Evolutionary conservation across 2,329 filamentous ascomycete species (phyloP), one percentile per base, ranked within the genome.

Genomic region (Shiraia sp.): DNA sequence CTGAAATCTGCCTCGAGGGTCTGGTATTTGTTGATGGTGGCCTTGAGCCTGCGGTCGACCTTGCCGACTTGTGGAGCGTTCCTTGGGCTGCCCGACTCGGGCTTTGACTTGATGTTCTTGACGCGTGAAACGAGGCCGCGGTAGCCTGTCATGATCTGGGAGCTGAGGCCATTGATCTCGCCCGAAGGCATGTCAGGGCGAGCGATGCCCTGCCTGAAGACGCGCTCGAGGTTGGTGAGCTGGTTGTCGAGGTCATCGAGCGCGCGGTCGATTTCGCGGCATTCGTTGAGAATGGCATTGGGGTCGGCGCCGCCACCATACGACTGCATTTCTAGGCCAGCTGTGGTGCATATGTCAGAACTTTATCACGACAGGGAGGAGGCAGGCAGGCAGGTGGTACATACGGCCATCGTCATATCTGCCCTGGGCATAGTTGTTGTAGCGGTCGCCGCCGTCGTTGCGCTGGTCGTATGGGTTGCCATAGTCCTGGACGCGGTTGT

Each of bases 121-220:
- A 96, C 84, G 38, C 88, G 86, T 38, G 86, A 83, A 42, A 87
- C 88, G 42, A 97, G 80, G 45, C 79, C 81, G 49, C 88, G 85
- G 77, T 95, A 96, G 40, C 85, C 78, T 36, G 81, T 81, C 84
- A 95, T 95, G 55, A 91, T 92, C 52, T 92, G 85, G 31, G 85
- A 79, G 53, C 84, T 86, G 43, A 91, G 78, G 42, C 76, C 74
- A 50, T 95, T 88, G 52, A 96, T 81, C 46, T 81, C 77, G 59
- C 84, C 86, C 39, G 83, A 81, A 29, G 82, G 82, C 57, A 83
- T 85, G 64, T 91, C 87, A 47, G 87, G 83, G 59, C 90, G 87
- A 61, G 84, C 81, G 51, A 96, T 81, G 24, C 85, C 81, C 49
- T 83, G 79, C 63, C 81, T 80, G 66, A 92, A 88, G 26, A 89